phyloP scores from a whole-genome alignment of 345 rosid species.

The Microthlaspi erraticum region DNA sequence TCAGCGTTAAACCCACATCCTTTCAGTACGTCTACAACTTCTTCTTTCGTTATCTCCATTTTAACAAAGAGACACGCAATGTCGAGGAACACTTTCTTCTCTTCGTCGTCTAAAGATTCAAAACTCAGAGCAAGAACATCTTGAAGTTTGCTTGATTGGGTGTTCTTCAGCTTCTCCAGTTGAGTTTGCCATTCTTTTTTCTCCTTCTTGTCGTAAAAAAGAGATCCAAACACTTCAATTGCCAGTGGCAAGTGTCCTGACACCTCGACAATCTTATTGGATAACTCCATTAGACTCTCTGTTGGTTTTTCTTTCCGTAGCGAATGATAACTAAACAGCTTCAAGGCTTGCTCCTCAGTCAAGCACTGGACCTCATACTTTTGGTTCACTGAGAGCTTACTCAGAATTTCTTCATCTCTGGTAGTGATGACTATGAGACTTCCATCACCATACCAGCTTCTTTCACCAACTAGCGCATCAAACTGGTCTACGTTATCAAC shows the following conservation, averaged over 20 bases:
- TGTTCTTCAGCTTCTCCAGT: conserved; percentile 46
- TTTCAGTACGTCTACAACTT: conserved; percentile 51
- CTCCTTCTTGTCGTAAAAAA: conserved; percentile 52
- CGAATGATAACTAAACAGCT: conserved; percentile 69
- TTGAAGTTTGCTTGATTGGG: conserved; percentile 49
- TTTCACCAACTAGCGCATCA: conserved; percentile 50
- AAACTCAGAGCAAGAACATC: conserved; percentile 58
- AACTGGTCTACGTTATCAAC: conserved; percentile 54
- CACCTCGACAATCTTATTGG: conserved; percentile 54
- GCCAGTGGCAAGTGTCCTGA: conserved; percentile 68
- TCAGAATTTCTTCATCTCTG: conserved; percentile 50
- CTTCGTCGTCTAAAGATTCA: conserved; percentile 51
- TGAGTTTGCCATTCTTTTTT: conserved; percentile 59
- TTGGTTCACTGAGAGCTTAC: conserved; percentile 35
- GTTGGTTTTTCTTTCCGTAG: conserved; percentile 58
- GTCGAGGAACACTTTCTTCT: conserved; percentile 63
- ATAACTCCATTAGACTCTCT: conserved; percentile 26
- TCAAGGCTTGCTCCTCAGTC: conserved; percentile 44
- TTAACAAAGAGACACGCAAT: conserved; percentile 63
- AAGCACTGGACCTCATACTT: conserved; percentile 60
- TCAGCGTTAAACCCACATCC: conserved; percentile 63
- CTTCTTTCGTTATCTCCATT: conserved; percentile 51
- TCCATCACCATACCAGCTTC: conserved; percentile 53
- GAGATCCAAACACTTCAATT: conserved; percentile 75
- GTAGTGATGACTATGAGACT: conserved; percentile 66